Evolutionary conservation across 1,139 yeast species (phyloP), one percentile per base, ranked within the genome.

Genomic region (Taphrina betulina): DNA sequence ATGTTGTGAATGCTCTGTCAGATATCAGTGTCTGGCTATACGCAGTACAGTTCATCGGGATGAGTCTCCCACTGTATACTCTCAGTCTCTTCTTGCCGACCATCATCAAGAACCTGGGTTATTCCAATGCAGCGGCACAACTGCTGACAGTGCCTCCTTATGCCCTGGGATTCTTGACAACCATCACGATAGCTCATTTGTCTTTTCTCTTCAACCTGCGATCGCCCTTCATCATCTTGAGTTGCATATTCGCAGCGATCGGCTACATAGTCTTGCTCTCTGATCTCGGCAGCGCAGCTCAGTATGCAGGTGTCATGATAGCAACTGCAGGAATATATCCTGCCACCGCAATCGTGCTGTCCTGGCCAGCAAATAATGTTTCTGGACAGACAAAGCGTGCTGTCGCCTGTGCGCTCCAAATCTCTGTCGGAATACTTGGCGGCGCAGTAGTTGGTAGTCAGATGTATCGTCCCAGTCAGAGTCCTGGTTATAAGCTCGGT

Each of bases 371-470:
- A 1, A 72, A 69, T 57, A 74, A 74, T 56, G 63, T 72, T 42
- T 65, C 72, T 3, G 71, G 72, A 10, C 65, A 66, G 2, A 67
- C 65, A 59, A 74, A 72, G 59, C 67, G 77, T 46, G 73, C 74
- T 2, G 67, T 73, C 43, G 74, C 72, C 1, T 68, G 71, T 67
- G 76, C 75, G 2, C 63, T 71, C 35, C 76, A 72, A 51, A 71
- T 74, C 40, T 75, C 76, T 2, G 54, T 72, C 28, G 78, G 77
- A n/a, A 57, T 56, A 5, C 69, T 71, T 50, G 65, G 74, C 36
- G 72, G 74, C 14, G 76, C 76, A 17, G 69, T 74, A 12, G 64
- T 72, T 53, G 69, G 72, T n/a, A 65, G 72, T 40, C 70, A 72
- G 52, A 65, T 72, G 55, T 72, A 70, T 62, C 63, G 71, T 12